Evolutionary conservation across 2,329 filamentous ascomycete species (phyloP), one percentile per base, ranked within the genome.

Genomic region (Botrytis fabae): DNA sequence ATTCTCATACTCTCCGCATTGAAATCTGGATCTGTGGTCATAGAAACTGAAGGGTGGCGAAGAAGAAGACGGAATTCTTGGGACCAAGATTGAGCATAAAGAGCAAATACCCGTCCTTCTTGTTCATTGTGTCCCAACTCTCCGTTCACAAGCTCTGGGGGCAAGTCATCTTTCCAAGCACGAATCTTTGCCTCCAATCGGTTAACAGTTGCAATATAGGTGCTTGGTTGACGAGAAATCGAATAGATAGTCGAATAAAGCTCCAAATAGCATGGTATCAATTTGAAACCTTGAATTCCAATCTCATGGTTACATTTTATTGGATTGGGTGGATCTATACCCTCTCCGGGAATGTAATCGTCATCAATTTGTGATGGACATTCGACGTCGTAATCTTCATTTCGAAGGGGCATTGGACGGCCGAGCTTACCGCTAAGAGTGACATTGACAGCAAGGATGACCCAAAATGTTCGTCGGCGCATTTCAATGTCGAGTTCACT

Each of bases 381-480:
- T 75, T 94, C 93, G 51, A 93, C 88, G 78, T 97, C 93, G 77
- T 94, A 92, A 75, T 96, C 93, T 69, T 93, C 89, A 5, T 90
- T 83, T 18, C 89, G 87, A 65, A 96, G 87, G 1, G 91, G 89
- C 87, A 96, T 92, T 1, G 93, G 93, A 25, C 91, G 86, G 28
- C 93, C 93, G 51, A 95, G 88, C 73, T 92, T 93, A 32, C 92
- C 92, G 77, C 90, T 90, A 16, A 95, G 84, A n/a, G 88, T 89
- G 16, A 92, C 85, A 74, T 90, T 86, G 22, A 94, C 85, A 8
- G 87, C 85, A 59, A 94, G 82, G 18, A 95, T 85, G 9, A 86
- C 86, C 92, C 93, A 97, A 85, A 93, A 97, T 0, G 90, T 86
- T 25, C 93, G 87, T 82, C 95, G 95, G 38, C 93, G 87, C 81